A percentile compares a stretch with the other conserved stretches of the same genome.
phyloP scores from a whole-genome alignment of 2,329 filamentous ascomycete genomes.

The Fusarium bactridioides region DNA sequence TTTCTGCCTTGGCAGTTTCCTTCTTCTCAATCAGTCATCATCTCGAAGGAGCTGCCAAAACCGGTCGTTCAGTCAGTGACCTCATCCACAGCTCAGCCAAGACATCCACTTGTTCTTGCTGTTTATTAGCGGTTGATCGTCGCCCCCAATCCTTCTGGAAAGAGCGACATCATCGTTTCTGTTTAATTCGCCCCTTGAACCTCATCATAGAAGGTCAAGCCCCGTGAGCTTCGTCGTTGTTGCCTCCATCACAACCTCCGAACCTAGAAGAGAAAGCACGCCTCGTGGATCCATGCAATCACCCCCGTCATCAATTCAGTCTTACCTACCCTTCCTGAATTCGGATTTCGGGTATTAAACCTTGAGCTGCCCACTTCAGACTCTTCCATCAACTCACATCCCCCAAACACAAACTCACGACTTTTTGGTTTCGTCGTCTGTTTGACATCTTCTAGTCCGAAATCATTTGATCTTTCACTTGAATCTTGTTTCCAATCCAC shows the following conservation, averaged over 20 bases:
- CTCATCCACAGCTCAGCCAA: conserved; percentile 16
- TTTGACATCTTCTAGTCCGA: not conserved
- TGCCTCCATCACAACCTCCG: not conserved
- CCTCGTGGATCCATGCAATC: conserved; percentile 15
- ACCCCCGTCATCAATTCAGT: conserved; percentile 22
- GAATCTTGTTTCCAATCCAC: not conserved
- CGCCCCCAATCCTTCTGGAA: conserved; percentile 5
- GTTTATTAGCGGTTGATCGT: conserved; percentile 18
- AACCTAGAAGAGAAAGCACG: not conserved
- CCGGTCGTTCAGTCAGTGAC: conserved; percentile 14
- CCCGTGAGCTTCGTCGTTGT: not conserved
- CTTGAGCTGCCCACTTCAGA: conserved; percentile 23
- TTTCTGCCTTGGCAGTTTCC: not conserved
- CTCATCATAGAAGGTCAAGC: not conserved
- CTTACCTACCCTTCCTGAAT: not conserved
- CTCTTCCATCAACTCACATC: not conserved
- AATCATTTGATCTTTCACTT: not conserved
- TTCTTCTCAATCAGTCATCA: not conserved
- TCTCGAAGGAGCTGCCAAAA: not conserved
- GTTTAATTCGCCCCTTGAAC: not conserved
- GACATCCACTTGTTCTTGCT: conserved; percentile 1
- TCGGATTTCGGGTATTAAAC: conserved; percentile 22
- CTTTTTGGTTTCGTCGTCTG: not conserved
- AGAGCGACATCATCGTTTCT: conserved; percentile 18
- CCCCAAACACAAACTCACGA: not conserved